Percentiles rank a stretch among this genome's conserved stretches.
Evolutionary conservation across 345 rosid genomes (phyloP).

Genomic region (Hibiscus syriacus): DNA sequence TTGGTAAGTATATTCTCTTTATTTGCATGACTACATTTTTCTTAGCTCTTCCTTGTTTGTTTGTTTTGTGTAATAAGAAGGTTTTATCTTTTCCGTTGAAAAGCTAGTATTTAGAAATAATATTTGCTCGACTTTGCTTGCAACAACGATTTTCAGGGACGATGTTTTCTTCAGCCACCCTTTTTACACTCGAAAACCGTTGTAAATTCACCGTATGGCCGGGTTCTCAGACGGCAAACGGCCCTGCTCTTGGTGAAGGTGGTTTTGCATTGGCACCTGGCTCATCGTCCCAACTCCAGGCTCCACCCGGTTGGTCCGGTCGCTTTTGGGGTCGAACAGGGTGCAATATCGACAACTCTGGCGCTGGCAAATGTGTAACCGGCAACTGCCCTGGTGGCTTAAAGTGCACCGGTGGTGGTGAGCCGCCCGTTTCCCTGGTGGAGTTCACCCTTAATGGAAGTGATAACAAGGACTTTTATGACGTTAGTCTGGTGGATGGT

Average conservation of each 20-base stretch:
- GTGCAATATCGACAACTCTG: slow-evolving; percentile 64
- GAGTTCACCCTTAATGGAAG: slow-evolving; percentile 61
- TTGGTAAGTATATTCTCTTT: slow-evolving; percentile 11
- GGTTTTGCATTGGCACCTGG: slow-evolving; percentile 54
- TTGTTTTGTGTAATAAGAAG: neutral
- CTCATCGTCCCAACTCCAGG: slow-evolving; percentile 41
- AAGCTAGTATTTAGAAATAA: neutral
- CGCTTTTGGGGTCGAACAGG: slow-evolving; percentile 86
- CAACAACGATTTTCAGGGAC: slow-evolving; percentile 14
- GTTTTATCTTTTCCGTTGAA: neutral
- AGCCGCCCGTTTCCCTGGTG: slow-evolving; percentile 56
- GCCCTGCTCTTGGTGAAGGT: slow-evolving; percentile 60
- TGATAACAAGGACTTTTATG: slow-evolving; percentile 68
- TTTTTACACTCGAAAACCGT: slow-evolving; percentile 61
- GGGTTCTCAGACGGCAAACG: slow-evolving; percentile 65
- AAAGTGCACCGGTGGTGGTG: slow-evolving; percentile 69
- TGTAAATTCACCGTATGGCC: slow-evolving; percentile 83
- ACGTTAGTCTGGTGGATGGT: slow-evolving; percentile 91
- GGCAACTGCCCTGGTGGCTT: slow-evolving; percentile 76
- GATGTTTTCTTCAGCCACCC: slow-evolving; percentile 34
- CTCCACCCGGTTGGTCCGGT: slow-evolving; percentile 81
- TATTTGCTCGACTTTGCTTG: neutral
- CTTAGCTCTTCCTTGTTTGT: neutral
- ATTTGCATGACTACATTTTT: neutral
- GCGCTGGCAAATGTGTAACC: slow-evolving; percentile 57